Percentiles rank a stretch among this genome's conserved stretches.
phyloP scores from a whole-genome alignment of 805 yeast species.

The Saturnispora serradocipensis region DNA sequence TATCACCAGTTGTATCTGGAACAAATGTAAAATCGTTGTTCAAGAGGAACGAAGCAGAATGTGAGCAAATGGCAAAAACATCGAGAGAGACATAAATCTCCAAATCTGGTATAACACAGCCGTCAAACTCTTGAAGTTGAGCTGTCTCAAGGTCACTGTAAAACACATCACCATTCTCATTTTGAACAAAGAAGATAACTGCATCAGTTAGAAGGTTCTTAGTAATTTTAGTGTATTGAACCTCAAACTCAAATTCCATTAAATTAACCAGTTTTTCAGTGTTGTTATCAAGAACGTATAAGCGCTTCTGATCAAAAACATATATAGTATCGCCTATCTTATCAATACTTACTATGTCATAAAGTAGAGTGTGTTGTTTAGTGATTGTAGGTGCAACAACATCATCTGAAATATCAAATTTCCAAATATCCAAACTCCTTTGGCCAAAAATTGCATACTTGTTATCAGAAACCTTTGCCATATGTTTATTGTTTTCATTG shows the following conservation, averaged over 20 bases:
- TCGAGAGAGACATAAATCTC: background rate
- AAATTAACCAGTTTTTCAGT: background rate
- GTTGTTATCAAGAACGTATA: conserved; percentile 6
- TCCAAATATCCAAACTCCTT: conserved; percentile 2
- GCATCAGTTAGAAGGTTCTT: background rate
- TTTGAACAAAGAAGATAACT: background rate
- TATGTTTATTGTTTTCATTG: background rate
- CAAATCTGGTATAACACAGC: conserved; percentile 7
- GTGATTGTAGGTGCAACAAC: background rate
- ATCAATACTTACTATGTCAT: conserved; percentile 13
- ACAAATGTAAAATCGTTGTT: background rate
- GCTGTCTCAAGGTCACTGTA: background rate
- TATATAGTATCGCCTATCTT: background rate
- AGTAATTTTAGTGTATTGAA: background rate
- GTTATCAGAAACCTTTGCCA: background rate
- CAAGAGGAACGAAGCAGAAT: conserved; percentile 6
- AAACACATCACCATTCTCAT: background rate
- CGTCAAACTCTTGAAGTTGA: background rate
- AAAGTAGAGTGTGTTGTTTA: conserved; percentile 1
- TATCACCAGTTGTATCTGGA: background rate
- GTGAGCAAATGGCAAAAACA: conserved; percentile 7
- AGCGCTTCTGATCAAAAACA: conserved; percentile 8
- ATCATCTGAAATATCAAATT: background rate
- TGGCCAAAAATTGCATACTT: background rate
- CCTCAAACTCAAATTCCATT: background rate